Base-by-base conservation (phyloP, 345 rosid genomes). In the Bruguiera gymnorhiza region DNA sequence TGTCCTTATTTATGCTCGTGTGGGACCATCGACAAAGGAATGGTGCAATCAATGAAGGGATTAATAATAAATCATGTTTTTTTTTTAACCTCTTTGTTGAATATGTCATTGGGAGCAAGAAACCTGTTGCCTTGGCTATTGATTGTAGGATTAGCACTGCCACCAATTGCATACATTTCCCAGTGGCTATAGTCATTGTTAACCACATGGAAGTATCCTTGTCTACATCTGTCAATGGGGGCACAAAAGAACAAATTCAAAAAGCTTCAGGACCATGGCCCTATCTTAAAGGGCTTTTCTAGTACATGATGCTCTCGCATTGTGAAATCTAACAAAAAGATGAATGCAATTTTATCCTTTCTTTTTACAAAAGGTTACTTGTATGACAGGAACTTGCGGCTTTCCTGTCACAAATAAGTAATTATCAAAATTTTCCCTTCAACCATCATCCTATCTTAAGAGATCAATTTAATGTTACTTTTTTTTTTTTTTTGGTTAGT, bases 91-190 rank as follows among this genome's bases (percentile, higher is more conserved):
- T 76, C 80, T 67, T 76, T 76, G 64, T 62, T 76, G 57, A 76
- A 71, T 50, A 39, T 62, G 16, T 31, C 64, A 67, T 71, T 50
- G 57, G 80, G 75, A 8, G 76, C 80, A 67, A 76, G 64, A 62
- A 76, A 76, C 58, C 80, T 67, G 72, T 76, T 76, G 26, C 79
- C 80, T 67, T 76, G 80, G 54, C 80, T 71, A 34, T 76, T 76
- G n/a, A 76, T 76, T 48, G 80, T 71, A 5, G 80, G 80, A 31
- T 56, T 39, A 67, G 80, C 80, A 71, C 80, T 76, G 7, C 80
- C 80, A 30, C 80, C 80, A 62, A 76, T 71, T 30, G 80, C 80
- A 55, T 76, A 76, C 80, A 57, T 76, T 67, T 62, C 30, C 80
- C 80, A 76, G 20, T 71, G 80, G 2, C 72, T 55, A 6, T 76